phyloP scores from a whole-genome alignment of 345 rosid species.

The Firmiana major region DNA sequence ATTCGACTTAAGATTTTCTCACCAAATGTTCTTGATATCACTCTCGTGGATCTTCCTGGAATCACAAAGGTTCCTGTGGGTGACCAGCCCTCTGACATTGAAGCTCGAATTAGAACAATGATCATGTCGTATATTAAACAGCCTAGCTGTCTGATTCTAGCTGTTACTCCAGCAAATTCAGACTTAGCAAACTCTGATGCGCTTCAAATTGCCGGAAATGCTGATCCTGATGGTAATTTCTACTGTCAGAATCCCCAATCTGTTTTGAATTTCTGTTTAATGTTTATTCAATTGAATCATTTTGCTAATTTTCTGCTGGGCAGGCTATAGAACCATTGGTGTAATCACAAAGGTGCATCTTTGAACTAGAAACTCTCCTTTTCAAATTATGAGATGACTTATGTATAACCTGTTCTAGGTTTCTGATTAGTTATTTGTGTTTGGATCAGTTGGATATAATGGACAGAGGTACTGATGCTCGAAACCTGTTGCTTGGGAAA shows the following conservation, averaged over 20 bases:
- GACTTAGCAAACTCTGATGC: constrained; percentile 98
- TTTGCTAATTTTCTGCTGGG: constrained; percentile 9
- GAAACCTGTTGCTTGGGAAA: constrained; percentile 86
- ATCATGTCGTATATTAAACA: constrained; percentile 89
- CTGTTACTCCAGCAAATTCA: constrained; percentile 89
- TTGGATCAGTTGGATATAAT: constrained; percentile 82
- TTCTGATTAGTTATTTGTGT: constrained; percentile 24
- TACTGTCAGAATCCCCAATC: constrained; percentile 3
- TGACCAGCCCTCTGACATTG: constrained; percentile 92
- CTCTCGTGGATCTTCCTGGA: constrained; percentile 96
- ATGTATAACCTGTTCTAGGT: neutral
- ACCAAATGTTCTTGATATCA: constrained; percentile 89
- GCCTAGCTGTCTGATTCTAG: constrained; percentile 78
- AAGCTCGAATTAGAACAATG: constrained; percentile 94
- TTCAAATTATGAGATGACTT: neutral
- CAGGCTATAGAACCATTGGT: constrained; percentile 91
- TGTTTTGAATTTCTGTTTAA: neutral
- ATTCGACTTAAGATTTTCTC: constrained; percentile 85
- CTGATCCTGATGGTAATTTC: constrained; percentile 84
- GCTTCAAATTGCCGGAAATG: constrained; percentile 85
- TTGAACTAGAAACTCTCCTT: neutral
- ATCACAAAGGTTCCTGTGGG: constrained; percentile 96
- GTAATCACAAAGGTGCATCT: constrained; percentile 74
- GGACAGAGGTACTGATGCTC: constrained; percentile 99
- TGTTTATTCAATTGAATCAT: constrained; percentile 8